Percentiles rank a stretch among this genome's conserved stretches.
Conservation (phyloP, 2,329 filamentous ascomycete species). For the Talaromyces verruculosus region DNA sequence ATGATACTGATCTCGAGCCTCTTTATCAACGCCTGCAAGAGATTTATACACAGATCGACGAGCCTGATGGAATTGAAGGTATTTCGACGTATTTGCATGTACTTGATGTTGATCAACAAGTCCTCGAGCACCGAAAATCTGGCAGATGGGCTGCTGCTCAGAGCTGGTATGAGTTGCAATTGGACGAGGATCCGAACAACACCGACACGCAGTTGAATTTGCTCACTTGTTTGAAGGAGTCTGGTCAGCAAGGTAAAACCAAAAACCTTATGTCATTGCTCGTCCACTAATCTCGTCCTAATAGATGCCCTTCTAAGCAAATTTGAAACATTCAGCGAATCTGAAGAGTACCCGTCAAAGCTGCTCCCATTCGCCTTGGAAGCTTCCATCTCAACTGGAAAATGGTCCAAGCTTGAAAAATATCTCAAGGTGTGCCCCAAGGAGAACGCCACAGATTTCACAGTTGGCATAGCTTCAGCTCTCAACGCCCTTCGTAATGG, state of each 20-base stretch:
- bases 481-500: constrained; percentile 60
- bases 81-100: constrained; percentile 84
- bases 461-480: constrained; percentile 72
- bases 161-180: constrained; percentile 93
- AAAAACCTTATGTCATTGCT: not conserved
- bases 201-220: constrained; percentile 77
- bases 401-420: constrained; percentile 72
- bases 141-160: constrained; percentile 93
- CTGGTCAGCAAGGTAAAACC: constrained; percentile 82
- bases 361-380: constrained; percentile 84
- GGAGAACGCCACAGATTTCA: constrained; percentile 65
- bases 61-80: constrained; percentile 93
- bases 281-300: constrained; percentile 1
- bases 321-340: constrained; percentile 68
- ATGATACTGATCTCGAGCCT: constrained; percentile 56
- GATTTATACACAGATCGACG: constrained; percentile 96
- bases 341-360: constrained; percentile 55
- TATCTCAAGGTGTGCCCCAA: constrained; percentile 54
- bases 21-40: constrained; percentile 79
- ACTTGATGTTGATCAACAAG: constrained; percentile 89
- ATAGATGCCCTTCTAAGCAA: constrained; percentile 82
- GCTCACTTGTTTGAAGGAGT: constrained; percentile 84
- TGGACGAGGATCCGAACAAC: constrained; percentile 76
- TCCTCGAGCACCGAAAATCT: constrained; percentile 87
- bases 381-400: constrained; percentile 84